phyloP scores from a whole-genome alignment of 768 basidiomycete genomes.

The Tylopilus balloui region DNA sequence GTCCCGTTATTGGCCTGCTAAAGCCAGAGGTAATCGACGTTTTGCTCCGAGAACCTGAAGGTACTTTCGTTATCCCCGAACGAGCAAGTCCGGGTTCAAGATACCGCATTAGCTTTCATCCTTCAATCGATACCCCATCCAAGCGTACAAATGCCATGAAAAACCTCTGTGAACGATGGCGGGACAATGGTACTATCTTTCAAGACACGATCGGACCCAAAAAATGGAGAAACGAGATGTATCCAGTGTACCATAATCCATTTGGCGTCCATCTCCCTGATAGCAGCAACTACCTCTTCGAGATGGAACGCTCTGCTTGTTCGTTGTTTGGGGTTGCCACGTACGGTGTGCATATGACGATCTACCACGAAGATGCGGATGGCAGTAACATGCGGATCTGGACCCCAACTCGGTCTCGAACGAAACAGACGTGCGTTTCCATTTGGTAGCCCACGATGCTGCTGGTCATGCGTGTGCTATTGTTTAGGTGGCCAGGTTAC shows the following conservation, averaged over 20 bases:
- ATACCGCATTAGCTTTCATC: slow-evolving; percentile 44
- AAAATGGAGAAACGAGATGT: slow-evolving; percentile 87
- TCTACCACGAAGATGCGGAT: slow-evolving; percentile 45
- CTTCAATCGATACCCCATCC: slow-evolving; percentile 48
- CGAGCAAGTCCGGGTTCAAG: slow-evolving; percentile 22
- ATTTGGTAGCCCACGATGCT: not conserved
- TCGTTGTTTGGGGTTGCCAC: slow-evolving; percentile 87
- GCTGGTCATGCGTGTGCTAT: not conserved
- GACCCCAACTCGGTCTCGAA: slow-evolving; percentile 81
- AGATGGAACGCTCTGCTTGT: slow-evolving; percentile 87
- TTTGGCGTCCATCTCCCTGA: slow-evolving; percentile 47
- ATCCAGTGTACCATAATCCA: slow-evolving; percentile 69
- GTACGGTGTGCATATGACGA: slow-evolving; percentile 89
- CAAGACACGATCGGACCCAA: slow-evolving; percentile 61
- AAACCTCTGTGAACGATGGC: slow-evolving; percentile 72
- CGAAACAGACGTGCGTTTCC: slow-evolving; percentile 78
- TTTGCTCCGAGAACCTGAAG: slow-evolving; percentile 43
- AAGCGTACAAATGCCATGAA: slow-evolving; percentile 60
- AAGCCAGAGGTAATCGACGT: slow-evolving; percentile 52
- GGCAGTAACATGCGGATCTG: slow-evolving; percentile 54
- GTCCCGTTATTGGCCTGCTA: slow-evolving; percentile 59
- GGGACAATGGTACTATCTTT: slow-evolving; percentile 54
- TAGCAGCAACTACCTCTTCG: slow-evolving; percentile 67
- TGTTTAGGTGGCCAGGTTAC: slow-evolving; percentile 69
- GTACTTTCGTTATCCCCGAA: slow-evolving; percentile 43